Evolutionary conservation across 352 stramenopile species (phyloP).

Genomic region (Pythium rishiriense): DNA sequence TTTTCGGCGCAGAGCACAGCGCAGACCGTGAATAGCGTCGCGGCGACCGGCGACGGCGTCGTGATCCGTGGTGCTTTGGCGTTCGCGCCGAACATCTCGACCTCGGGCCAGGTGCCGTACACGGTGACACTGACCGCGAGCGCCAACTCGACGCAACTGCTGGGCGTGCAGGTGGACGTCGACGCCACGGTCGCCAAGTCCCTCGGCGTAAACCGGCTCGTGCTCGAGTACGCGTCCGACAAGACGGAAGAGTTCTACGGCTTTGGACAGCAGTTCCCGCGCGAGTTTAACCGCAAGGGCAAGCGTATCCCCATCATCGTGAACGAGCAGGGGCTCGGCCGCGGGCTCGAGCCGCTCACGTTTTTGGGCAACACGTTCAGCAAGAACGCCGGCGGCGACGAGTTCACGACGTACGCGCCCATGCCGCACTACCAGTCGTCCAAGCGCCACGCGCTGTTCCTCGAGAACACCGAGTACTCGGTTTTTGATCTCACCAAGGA

Average conservation of each 20-base stretch:
- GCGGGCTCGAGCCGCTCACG: constrained; percentile 14
- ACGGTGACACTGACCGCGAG: background rate
- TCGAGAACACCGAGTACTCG: constrained; percentile 20
- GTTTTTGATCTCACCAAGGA: constrained; percentile 22
- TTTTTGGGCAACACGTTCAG: constrained; percentile 9
- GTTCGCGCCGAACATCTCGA: background rate
- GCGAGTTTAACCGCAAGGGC: constrained; percentile 14
- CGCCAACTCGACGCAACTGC: constrained; percentile 9
- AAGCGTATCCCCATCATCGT: constrained; percentile 20
- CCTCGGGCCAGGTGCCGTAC: background rate
- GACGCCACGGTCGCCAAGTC: constrained; percentile 1
- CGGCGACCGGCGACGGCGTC: background rate
- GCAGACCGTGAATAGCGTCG: constrained; percentile 13
- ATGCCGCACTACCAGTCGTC: constrained; percentile 22
- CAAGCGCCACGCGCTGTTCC: constrained; percentile 14
- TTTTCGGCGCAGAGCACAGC: constrained; percentile 15
- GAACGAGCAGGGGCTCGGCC: constrained; percentile 15
- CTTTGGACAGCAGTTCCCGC: constrained; percentile 18
- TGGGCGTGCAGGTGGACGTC: constrained; percentile 4
- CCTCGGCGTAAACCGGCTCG: constrained; percentile 16
- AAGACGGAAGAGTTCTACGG: constrained; percentile 18
- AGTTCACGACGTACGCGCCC: constrained; percentile 14
- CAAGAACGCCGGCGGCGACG: constrained; percentile 19
- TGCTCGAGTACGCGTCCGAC: constrained; percentile 18
- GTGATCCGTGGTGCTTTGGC: constrained; percentile 9